Base-by-base conservation (phyloP, 306 rosid species). In the Gynostemma pentaphyllum region DNA sequence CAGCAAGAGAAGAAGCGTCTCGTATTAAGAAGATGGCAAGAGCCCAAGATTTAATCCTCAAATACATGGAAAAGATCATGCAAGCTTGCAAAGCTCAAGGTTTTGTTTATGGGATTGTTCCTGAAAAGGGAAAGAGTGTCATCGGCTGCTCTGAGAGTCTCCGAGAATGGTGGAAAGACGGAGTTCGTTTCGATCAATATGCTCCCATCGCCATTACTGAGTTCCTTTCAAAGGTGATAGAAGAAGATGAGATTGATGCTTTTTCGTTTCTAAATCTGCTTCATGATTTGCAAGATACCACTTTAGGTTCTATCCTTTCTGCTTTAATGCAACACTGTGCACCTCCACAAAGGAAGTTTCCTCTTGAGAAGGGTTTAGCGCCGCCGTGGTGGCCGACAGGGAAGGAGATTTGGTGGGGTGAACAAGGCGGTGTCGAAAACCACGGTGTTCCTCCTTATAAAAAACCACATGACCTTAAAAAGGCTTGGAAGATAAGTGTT, bases 371-470 rank as follows among this genome's bases (percentile, higher is more conserved):
- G 60, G 90, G 94, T 0, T 15, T 83, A n/a, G 73, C 88, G 12
- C 88, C 94, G 3, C 94, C 87, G 0, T 83, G 90, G 94, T 83
- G 96, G 96, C 88, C 88, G 13, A 81, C 50, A 0, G 83, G 88
- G 7, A 28, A 12, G 10, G 85, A 85, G 66, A 0, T 63, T 1
- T 85, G 90, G 87, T 89, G 89, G 96, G 89, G 88, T 0, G 49
- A 82, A 16, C 81, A 81, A 26, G 87, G 90, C 2, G 0, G 67
- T 9, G 68, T 85, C 18, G 66, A 73, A 1, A 81, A 80, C 12
- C 34, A 79, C 4, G 88, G 83, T 0, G 77, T 77, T 2, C 96
- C 87, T 2, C 88, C 87, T 10, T 83, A 79, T 44, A 76, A 39
- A 65, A 85, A 85, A 68, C 85, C 96, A 1, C 85, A 82, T 32